Conservation (phyloP, 2,329 filamentous ascomycete species). For the Pseudogymnoascus sp. region DNA sequence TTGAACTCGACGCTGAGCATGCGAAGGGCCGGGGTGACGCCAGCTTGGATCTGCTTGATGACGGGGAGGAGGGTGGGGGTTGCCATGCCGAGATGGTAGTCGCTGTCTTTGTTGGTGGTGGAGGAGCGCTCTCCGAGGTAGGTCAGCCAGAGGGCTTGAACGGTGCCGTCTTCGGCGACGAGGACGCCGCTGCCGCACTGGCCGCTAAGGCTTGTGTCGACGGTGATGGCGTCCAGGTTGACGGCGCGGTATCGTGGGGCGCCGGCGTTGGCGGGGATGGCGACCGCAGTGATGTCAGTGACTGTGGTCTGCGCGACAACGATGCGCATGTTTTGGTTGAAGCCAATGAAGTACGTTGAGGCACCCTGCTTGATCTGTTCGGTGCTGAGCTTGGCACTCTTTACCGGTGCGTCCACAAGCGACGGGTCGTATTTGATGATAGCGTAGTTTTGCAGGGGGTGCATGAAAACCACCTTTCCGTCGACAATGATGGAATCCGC, state of each 20-base stretch:
- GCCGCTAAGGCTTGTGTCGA: constrained; percentile 83
- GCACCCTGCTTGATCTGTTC: constrained; percentile 85
- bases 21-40: constrained; percentile 69
- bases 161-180: constrained; percentile 79
- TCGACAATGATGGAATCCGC: constrained; percentile 93
- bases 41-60: constrained; percentile 75
- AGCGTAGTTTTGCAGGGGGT: constrained; percentile 93
- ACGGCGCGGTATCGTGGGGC: constrained; percentile 90
- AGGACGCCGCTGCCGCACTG: constrained; percentile 94
- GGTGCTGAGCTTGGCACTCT: constrained; percentile 75
- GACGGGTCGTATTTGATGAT: constrained; percentile 91
- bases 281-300: constrained; percentile 94
- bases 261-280: constrained; percentile 86
- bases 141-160: constrained; percentile 92
- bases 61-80: constrained; percentile 84
- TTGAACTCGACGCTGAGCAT: constrained; percentile 94
- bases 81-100: constrained; percentile 89
- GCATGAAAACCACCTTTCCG: constrained; percentile 90
- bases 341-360: constrained; percentile 94
- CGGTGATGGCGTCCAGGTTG: constrained; percentile 93
- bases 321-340: constrained; percentile 89
- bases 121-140: constrained; percentile 85
- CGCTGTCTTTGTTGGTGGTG: constrained; percentile 77
- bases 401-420: constrained; percentile 87
- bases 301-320: constrained; percentile 91